A percentile compares a stretch with the other conserved stretches of the same genome.
Evolutionary conservation across 1,284 basidiomycete genomes (phyloP).

Genomic region (Albatrellus sp.): DNA sequence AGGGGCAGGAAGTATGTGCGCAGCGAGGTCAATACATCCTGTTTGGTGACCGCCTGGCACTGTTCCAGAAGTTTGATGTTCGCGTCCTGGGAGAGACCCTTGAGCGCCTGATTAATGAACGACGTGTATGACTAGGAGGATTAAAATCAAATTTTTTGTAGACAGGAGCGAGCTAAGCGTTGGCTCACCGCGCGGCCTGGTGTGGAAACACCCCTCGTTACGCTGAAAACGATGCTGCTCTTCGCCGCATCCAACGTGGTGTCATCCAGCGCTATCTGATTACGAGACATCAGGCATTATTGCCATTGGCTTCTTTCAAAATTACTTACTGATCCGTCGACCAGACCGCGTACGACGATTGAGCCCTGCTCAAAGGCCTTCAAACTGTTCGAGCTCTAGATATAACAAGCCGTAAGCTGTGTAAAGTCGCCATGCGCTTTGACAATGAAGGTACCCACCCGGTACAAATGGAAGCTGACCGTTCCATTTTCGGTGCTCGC

Average conservation of each 20-base stretch:
- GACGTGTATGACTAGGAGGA: slow-evolving; percentile 55
- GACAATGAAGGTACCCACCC: slow-evolving; percentile 33
- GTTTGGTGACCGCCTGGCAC: slow-evolving; percentile 68
- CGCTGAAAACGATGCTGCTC: slow-evolving; percentile 78
- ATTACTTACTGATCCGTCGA: slow-evolving; percentile 67
- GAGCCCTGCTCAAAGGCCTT: slow-evolving; percentile 78
- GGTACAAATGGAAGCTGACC: slow-evolving; percentile 72
- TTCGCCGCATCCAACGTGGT: slow-evolving; percentile 87
- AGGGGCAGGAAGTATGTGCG: slow-evolving; percentile 76
- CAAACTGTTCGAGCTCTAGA: slow-evolving; percentile 77
- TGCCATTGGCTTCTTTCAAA: slow-evolving; percentile 1
- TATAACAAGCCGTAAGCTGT: not conserved
- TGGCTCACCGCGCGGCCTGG: slow-evolving; percentile 66
- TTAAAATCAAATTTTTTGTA: slow-evolving; percentile 3
- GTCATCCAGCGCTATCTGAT: slow-evolving; percentile 72
- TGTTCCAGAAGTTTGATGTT: slow-evolving; percentile 67
- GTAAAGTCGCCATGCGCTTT: not conserved
- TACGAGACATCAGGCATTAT: not conserved
- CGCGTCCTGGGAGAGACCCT: slow-evolving; percentile 63
- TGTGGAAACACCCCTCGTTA: slow-evolving; percentile 76
- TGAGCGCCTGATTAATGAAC: slow-evolving; percentile 81
- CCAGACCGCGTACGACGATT: slow-evolving; percentile 63
- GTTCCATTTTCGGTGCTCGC: slow-evolving; percentile 77
- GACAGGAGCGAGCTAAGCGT: slow-evolving; percentile 1
- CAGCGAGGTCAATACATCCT: slow-evolving; percentile 63